Evolutionary conservation across 169 alveolate species (phyloP), one percentile per base, ranked within the genome.

Genomic region (Amoebophrya sp.): DNA sequence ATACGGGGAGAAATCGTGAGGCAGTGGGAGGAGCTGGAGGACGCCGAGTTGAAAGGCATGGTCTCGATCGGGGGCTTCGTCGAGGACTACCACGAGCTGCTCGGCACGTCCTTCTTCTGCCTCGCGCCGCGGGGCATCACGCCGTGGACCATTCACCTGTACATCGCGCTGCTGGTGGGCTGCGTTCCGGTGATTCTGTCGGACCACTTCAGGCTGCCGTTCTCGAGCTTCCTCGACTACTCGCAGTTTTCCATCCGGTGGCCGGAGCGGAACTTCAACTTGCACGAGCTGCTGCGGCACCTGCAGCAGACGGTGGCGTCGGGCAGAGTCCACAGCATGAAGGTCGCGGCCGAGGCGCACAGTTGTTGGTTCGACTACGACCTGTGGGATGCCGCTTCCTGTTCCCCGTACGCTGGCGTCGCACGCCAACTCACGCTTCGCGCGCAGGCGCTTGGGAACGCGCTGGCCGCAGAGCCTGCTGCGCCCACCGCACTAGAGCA

Each of bases 131-230:
- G 93, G 10, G 93, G 93, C 18, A 88, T 89, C 34, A 91, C 93
- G 0, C 93, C 93, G 38, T 91, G 93, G 93, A 91, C 93, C 41
- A 91, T 91, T 40, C 93, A 91, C 58, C 40, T 91, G 20, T 91
- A 42, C 78, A 90, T 91, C 39, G 91, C 93, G 26, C 10, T 91
- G 42, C 90, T 91, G 50, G 91, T 78, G 0, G 93, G 93, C 29
- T 92, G 93, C 34, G 89, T 92, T 10, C 92, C 93, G 0, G 92
- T 50, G 38, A 1, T 88, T 34, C 13, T 48, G 67, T 29, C 41
- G 40, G 42, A 42, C 23, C 34, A 23, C 2, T 16, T 58, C 26
- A 13, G 78, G 29, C 78, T 58, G 34, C 78, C 78, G 34, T 58
- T 58, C 23, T 16, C 39, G 26, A 13, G 34, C 34, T 58, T 58